These are phyloP conservation scores for Helminthosporium solani DNA, from an alignment of 2,329 filamentous ascomycete genomes.

Conservation along the genomic window DNA sequence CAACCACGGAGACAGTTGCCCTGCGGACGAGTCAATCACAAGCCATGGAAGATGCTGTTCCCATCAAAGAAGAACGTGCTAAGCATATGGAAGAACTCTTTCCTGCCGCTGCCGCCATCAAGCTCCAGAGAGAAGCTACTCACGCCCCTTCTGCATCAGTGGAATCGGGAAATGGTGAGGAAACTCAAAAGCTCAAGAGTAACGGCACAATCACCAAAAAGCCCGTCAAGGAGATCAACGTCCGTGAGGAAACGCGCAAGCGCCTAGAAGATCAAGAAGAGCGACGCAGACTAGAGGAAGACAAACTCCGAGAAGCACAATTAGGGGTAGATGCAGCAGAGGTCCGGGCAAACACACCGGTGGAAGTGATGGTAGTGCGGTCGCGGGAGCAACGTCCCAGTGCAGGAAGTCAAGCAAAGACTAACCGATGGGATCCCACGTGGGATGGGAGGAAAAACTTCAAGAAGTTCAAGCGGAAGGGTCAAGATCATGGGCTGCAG, in stretches of 20 bases:
- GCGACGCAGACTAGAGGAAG: slow-evolving; percentile 62
- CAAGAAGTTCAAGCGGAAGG: slow-evolving; percentile 72
- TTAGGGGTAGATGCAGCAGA: slow-evolving; percentile 69
- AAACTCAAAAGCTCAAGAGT: slow-evolving; percentile 16
- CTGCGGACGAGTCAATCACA: slow-evolving; percentile 22
- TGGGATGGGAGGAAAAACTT: slow-evolving; percentile 98
- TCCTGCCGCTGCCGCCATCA: slow-evolving; percentile 74
- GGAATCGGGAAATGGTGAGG: slow-evolving; percentile 31
- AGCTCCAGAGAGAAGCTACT: slow-evolving; percentile 61
- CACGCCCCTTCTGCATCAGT: slow-evolving; percentile 29
- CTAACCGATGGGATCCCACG: slow-evolving; percentile 74
- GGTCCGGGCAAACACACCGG: slow-evolving; percentile 71
- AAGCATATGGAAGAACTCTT: slow-evolving; percentile 71
- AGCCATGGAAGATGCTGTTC: slow-evolving; percentile 43
- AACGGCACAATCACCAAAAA: slow-evolving; percentile 38
- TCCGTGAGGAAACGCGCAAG: slow-evolving; percentile 53
- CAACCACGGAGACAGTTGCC: slow-evolving; percentile 20
- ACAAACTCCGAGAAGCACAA: slow-evolving; percentile 56
- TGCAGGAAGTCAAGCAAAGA: slow-evolving; percentile 38
- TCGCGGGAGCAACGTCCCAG: slow-evolving; percentile 25
- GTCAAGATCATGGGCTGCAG: slow-evolving; percentile 41
- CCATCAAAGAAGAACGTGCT: slow-evolving; percentile 26
- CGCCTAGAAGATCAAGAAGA: slow-evolving; percentile 55
- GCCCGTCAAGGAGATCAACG: slow-evolving; percentile 62
- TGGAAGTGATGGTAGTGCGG: slow-evolving; percentile 73